Conservation (phyloP, 768 basidiomycete genomes). For the Termitomyces sp. region DNA sequence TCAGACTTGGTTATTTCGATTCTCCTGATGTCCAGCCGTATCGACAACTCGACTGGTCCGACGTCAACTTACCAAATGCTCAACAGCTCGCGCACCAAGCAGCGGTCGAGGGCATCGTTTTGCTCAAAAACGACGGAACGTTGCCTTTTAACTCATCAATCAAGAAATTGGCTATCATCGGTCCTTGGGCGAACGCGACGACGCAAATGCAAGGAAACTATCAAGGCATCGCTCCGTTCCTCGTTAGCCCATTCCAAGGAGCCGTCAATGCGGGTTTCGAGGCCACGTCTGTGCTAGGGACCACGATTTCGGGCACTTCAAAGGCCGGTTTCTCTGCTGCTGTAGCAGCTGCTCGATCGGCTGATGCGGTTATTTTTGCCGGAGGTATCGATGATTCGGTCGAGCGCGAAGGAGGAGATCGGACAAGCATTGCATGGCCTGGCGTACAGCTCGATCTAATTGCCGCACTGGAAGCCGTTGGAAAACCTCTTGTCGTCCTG, state of each 20-base stretch:
- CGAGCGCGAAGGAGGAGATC: conserved; percentile 44
- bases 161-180: conserved; percentile 52
- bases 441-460: conserved; percentile 50
- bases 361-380: conserved; percentile 47
- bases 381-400: conserved; percentile 50
- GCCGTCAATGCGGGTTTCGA: conserved; percentile 42
- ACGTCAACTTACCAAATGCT: conserved; percentile 42
- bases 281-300: conserved; percentile 38
- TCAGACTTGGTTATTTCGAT: conserved; percentile 55
- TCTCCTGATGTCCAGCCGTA: conserved; percentile 43
- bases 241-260: conserved; percentile 47
- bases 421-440: conserved; percentile 48
- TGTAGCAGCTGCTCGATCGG: conserved; percentile 39
- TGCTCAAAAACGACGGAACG: conserved; percentile 60
- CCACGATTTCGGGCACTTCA: conserved; percentile 31
- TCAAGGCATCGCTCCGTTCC: conserved; percentile 47
- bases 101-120: conserved; percentile 49
- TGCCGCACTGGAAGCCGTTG: conserved; percentile 34
- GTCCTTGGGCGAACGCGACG: conserved; percentile 55
- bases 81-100: conserved; percentile 46
- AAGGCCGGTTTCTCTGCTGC: conserved; percentile 47
- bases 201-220: conserved; percentile 57
- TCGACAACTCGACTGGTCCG: conserved; percentile 42
- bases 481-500: conserved; percentile 47
- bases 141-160: conserved; percentile 44